A percentile compares a stretch with the other conserved stretches of the same genome.
Conservation (phyloP, 2,329 filamentous ascomycete genomes). For the Colletotrichum navitas region DNA sequence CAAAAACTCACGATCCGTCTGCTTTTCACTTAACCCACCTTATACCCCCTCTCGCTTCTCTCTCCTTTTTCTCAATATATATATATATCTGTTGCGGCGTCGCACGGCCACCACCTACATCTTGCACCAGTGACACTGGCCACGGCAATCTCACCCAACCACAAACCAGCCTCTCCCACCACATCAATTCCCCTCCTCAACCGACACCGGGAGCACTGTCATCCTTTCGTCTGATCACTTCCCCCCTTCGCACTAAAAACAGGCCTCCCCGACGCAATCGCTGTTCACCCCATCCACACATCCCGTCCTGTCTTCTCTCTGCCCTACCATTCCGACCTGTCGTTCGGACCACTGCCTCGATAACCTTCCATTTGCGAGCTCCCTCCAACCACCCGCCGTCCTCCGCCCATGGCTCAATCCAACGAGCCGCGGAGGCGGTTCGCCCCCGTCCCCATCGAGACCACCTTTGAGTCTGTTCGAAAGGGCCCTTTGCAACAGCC, state of each 20-base stretch:
- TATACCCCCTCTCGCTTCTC: not conserved
- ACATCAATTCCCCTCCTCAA: slow-evolving; percentile 9
- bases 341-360: slow-evolving; percentile 19
- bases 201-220: slow-evolving; percentile 24
- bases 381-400: slow-evolving; percentile 10
- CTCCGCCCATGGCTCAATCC: slow-evolving; percentile 54
- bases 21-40: not conserved
- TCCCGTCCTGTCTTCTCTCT: slow-evolving; percentile 10
- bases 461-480: slow-evolving; percentile 71
- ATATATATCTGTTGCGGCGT: slow-evolving; percentile 6
- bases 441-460: slow-evolving; percentile 78
- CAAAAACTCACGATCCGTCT: slow-evolving; percentile 38
- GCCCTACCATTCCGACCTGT: slow-evolving; percentile 23
- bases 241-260: slow-evolving; percentile 32
- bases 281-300: slow-evolving; percentile 5
- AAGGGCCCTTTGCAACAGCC: slow-evolving; percentile 49
- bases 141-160: slow-evolving; percentile 15
- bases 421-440: slow-evolving; percentile 69
- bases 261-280: slow-evolving; percentile 18
- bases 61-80: not conserved
- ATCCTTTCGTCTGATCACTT: slow-evolving; percentile 33
- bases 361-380: not conserved
- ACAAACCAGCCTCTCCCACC: slow-evolving; percentile 34
- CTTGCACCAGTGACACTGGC: slow-evolving; percentile 1
- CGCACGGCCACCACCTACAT: slow-evolving; percentile 21